phyloP scores from a whole-genome alignment of 352 stramenopile genomes.

The Blastocystis sp. region DNA sequence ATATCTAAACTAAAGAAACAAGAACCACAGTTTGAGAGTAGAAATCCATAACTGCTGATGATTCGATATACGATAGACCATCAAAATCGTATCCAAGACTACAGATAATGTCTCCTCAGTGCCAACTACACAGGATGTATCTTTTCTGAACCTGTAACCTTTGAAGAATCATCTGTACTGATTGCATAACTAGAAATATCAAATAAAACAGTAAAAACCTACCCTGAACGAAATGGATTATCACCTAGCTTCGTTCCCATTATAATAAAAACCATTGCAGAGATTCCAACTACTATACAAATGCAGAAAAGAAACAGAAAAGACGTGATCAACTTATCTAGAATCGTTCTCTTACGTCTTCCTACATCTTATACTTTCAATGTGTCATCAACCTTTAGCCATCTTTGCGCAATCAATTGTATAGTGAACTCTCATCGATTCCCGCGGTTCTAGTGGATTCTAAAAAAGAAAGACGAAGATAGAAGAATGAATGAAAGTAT shows the following conservation, averaged over 20 bases:
- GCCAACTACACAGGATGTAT: constrained; percentile 13
- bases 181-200: not conserved
- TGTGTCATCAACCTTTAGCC: not conserved
- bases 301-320: constrained; percentile 43
- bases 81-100: constrained; percentile 39
- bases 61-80: constrained; percentile 4
- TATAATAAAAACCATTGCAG: constrained; percentile 17
- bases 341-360: not conserved
- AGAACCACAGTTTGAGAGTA: constrained; percentile 29
- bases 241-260: constrained; percentile 46
- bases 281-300: constrained; percentile 27
- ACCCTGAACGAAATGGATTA: not conserved
- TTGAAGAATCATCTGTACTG: not conserved
- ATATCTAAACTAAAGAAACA: not conserved
- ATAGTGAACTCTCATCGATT: too few relatives aligned
- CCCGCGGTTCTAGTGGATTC: too few relatives aligned
- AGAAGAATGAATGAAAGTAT: too few relatives aligned
- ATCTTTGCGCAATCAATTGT: not conserved
- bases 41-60: constrained; percentile 53
- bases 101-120: not conserved
- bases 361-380: not conserved
- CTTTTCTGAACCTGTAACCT: not conserved
- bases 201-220: not conserved
- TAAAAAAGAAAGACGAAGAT: too few relatives aligned
- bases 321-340: constrained; percentile 16